Conservation (phyloP, 2,329 filamentous ascomycete genomes). For the Purpureocillium lavendulum region DNA sequence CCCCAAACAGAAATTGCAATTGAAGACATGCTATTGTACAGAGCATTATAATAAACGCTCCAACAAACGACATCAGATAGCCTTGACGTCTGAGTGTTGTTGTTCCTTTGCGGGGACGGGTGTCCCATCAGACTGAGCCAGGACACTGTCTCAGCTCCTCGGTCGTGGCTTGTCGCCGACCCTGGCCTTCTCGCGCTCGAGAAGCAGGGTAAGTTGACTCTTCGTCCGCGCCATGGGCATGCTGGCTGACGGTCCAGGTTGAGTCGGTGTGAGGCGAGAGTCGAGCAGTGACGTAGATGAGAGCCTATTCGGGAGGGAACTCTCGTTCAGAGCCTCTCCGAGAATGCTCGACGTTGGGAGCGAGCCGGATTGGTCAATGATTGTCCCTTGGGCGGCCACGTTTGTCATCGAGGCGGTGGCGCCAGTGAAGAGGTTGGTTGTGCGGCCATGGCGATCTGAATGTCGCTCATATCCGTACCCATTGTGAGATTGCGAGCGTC, state of each 20-base stretch:
- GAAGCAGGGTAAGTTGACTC: conserved; percentile 49
- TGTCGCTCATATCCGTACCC: conserved; percentile 14
- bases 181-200: conserved; percentile 42
- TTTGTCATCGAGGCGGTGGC: conserved; percentile 31
- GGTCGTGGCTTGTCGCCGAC: conserved; percentile 17
- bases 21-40: no score
- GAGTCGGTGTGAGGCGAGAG: conserved; percentile 39
- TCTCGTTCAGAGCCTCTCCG: conserved; percentile 12
- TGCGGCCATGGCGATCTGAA: conserved; percentile 4
- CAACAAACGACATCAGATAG: no score
- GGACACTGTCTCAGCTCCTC: conserved; percentile 12
- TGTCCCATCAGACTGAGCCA: no score
- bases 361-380: conserved; percentile 29
- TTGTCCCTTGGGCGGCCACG: conserved; percentile 33
- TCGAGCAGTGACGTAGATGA: conserved; percentile 20
- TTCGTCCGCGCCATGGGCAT: conserved; percentile 49
- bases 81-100: no score
- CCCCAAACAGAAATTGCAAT: no score
- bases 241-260: conserved; percentile 33
- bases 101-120: no score
- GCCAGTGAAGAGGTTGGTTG: conserved; percentile 20
- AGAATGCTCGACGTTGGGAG: conserved; percentile 18
- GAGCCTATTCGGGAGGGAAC: conserved; percentile 13
- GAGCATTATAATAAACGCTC: no score
- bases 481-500: conserved; percentile 23